Base-by-base conservation (phyloP, 225 moss, liverwort and hornwort species). In the Physcomitrium patens region DNA sequence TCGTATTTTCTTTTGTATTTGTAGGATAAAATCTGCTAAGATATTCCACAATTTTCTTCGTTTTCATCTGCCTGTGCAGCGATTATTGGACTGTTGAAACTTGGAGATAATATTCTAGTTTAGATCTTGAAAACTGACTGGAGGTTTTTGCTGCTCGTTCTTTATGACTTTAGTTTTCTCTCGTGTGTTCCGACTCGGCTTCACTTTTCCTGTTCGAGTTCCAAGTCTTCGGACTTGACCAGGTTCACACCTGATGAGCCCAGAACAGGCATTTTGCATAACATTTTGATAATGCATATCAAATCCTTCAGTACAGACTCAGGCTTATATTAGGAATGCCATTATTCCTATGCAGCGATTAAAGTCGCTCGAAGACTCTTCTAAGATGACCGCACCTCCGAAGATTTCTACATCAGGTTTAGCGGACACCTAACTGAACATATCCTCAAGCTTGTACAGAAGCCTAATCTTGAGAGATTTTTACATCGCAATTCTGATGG, bases 341-440 rank as follows among this genome's bases (percentile, higher is more conserved):
- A 31, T 26, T 49, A 42, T 63, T 63, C 8, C 24, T 45, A 28
- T 11, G 50, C 47, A 66, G 62, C 43, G 70, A 69, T 54, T 69
- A 50, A 64, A 53, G 18, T 43, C 16, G 28, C 50, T 57, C 31
- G 73, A 69, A 69, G 73, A 61, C 31, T 74, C 28, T 68, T 48
- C 53, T 13, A 61, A n/a, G 53, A 80, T 84, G 80, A 84, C 74
- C 44, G 77, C 70, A 73, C 61, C 65, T 55, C 49, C 42, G n/a
- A 75, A 54, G 55, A 42, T 41, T 59, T 80, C 70, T 27, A 60
- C 69, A 24, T 61, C 84, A 80, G 80, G 84, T 80, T 65, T n/a
- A 9, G 22, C 3, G 17, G 14, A 76, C 58, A 20, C 23, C 9
- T 14, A 13, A 42, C 27, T 10, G 58, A 37, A 53, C 42, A 9